Evolutionary conservation across 495 filamentous ascomycete genomes (phyloP), one percentile per base, ranked within the genome.

Genomic region (Pseudoneurospora amorphoporcata): DNA sequence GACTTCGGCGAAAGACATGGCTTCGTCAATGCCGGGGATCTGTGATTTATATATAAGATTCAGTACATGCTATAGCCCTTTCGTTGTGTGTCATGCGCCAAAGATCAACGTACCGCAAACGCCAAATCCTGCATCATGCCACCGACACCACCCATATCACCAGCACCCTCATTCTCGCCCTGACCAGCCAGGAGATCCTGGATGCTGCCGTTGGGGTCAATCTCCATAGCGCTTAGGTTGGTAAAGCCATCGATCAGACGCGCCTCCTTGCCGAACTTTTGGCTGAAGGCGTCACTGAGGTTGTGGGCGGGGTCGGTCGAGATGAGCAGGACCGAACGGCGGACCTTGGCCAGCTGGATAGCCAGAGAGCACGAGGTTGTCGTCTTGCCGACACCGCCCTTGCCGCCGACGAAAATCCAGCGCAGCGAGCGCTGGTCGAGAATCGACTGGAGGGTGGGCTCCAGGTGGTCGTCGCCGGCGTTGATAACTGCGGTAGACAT

Each of bases 241-340:
- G 89, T 87, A 80, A 95, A 98, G 73, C 95, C 95, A 80, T 97
- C 89, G 73, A 99, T 84, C 23, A 97, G 88, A 69, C 94, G 90
- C 53, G 95, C 95, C 82, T 98, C 95, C 87, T 99, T 99, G 82
- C 95, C 95, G 79, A 99, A 99, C 82, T 99, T 98, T 84, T 98
- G 95, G 76, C 92, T 92, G 80, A 99, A 98, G 70, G 95, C 95
- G 85, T 99, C 95, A 80, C 92, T 95, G 70, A 99, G 88, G 82
- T 99, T 99, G 88, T 99, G 95, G 69, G 95, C 95, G 72, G 95
- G 95, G 81, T 99, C 95, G 76, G 95, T 99, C 37, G 94, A 98
- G 83, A 99, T 98, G 75, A 99, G 90, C 53, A 99, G 87, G 65
- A 99, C 96, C 65, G 92, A 96, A 81, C 94, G 92, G 84, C 96